Evolutionary conservation across 805 yeast genomes (phyloP).

Genomic region (Vanderwaltozyma verrucispora): DNA sequence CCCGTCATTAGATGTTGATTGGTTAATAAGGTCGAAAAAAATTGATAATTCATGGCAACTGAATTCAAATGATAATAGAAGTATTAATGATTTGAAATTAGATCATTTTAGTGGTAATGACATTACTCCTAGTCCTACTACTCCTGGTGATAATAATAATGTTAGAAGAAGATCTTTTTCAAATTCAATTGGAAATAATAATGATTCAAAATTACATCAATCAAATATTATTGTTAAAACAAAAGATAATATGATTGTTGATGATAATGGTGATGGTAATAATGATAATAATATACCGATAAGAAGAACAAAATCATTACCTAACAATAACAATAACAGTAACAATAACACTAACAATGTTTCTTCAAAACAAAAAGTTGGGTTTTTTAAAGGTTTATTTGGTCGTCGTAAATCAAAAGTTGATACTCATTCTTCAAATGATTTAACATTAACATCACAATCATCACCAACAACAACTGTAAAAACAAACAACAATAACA

Average conservation of each 20-base stretch:
- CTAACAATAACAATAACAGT: no score
- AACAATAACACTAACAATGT: no score
- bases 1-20: slow-evolving; percentile 21
- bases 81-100: no score
- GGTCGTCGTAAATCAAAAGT: neutral
- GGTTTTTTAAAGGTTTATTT: slow-evolving; percentile 31
- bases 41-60: slow-evolving; percentile 1
- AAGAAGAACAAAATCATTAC: slow-evolving; percentile 27
- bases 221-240: no score
- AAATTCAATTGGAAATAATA: neutral
- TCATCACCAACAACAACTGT: neutral
- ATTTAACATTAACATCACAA: neutral
- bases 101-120: no score
- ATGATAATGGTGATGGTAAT: neutral
- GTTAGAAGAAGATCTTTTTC: neutral
- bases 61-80: neutral
- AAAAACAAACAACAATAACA: neutral
- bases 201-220: no score
- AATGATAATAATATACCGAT: slow-evolving; percentile 5
- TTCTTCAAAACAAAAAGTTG: slow-evolving; percentile 14
- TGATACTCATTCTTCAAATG: neutral
- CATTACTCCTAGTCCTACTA: neutral
- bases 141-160: neutral
- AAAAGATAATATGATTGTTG: no score
- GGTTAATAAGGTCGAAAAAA: slow-evolving; percentile 18